Evolutionary conservation across 306 rosid genomes (phyloP).

Genomic region (Acacia confusa): DNA sequence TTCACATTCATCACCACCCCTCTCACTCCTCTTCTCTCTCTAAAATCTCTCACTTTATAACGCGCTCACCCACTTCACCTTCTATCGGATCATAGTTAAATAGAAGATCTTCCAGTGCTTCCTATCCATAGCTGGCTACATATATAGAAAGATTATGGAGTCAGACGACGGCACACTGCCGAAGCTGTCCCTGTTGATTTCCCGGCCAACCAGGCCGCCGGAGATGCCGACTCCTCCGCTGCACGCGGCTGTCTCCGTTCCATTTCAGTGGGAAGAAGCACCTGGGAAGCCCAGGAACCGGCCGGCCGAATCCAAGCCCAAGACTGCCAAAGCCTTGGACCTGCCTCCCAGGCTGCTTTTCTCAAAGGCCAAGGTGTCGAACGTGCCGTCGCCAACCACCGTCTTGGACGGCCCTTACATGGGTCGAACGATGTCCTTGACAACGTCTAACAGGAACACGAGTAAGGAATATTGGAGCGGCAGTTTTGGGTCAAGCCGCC

Average conservation of each 20-base stretch:
- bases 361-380: constrained; percentile 36
- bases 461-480: constrained; percentile 11
- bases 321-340: constrained; percentile 53
- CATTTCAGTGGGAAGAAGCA: constrained; percentile 89
- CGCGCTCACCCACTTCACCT: constrained; percentile 3
- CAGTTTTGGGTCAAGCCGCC: constrained; percentile 49
- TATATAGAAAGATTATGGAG: background rate
- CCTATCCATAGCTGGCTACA: background rate
- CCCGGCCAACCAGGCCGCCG: constrained; percentile 32
- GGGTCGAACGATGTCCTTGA: constrained; percentile 54
- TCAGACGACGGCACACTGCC: constrained; percentile 24
- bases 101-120: background rate
- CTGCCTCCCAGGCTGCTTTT: constrained; percentile 77
- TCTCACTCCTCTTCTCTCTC: constrained; percentile 12
- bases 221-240: constrained; percentile 63
- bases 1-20: constrained; percentile 38
- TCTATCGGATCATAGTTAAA: background rate
- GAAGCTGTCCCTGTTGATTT: constrained; percentile 41
- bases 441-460: constrained; percentile 26
- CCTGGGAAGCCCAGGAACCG: constrained; percentile 74
- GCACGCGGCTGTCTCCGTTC: constrained; percentile 49
- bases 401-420: constrained; percentile 68
- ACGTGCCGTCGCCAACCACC: constrained; percentile 60
- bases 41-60: constrained; percentile 11
- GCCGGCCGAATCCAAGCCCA: constrained; percentile 28